Base-by-base conservation (phyloP, 2,329 filamentous ascomycete genomes). In the Magnaporthiopsis incrustans region DNA sequence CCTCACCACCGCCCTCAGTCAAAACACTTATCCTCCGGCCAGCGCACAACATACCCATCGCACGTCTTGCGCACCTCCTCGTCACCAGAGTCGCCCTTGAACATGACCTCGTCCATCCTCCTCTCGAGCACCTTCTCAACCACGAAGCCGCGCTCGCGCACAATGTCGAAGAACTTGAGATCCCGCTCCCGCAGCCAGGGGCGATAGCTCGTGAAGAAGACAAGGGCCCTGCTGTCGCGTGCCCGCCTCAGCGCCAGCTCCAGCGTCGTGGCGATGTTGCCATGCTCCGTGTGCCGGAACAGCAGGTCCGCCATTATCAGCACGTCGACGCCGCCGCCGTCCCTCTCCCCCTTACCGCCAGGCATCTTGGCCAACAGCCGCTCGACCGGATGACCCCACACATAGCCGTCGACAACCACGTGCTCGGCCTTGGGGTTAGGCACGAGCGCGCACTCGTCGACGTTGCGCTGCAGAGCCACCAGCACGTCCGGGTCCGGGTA, bases 191-290 rank as follows among this genome's bases (percentile, higher is more conserved):
- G 81, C 72, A 97, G 79, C 93, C 93, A 97, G 1, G 94, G 93
- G 67, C 95, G 83, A 77, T 98, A 97, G 26, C 91, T 93, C 0
- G 93, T 96, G 78, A 97, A 98, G 75, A 97, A 96, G 10, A 97
- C 92, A 70, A 93, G 84, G 2, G 92, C 92, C 63, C 82, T 82
- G 61, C 88, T 85, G 2, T 78, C 78, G 4, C 74, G 70, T 4
- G 77, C 75, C 66, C 77, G 80, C 69, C 82, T 84, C 70, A 97
- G 76, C 22, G 89, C 90, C 71, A 83, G 73, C 70, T 83, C 79
- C 66, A 97, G 84, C 4, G 89, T 92, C 68, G 84, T 82, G 68
- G 96, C 80, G 66, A 97, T 81, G 71, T 91, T 92, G 2, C 77
- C 79, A 72, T 97, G 94, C 78, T 97, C 92, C 5, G 88, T 89